Evolutionary conservation across 805 yeast species (phyloP).

Genomic region (Nakazawaea wickerhamii): DNA sequence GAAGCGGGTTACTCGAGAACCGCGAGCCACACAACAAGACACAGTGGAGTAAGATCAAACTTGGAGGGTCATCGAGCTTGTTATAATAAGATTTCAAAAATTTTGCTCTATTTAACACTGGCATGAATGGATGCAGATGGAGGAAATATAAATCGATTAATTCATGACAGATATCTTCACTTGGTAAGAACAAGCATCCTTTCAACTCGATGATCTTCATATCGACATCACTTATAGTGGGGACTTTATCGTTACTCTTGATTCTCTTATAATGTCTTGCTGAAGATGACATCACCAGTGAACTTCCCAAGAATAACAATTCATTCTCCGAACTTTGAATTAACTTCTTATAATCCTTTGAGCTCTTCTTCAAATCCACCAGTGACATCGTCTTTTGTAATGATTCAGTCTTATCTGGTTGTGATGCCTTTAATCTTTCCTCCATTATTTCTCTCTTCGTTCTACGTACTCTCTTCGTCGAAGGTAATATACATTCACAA

Average conservation of each 20-base stretch:
- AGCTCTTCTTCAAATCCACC: conserved; percentile 14
- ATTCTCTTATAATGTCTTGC: conserved; percentile 38
- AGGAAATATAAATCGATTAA: conserved; percentile 58
- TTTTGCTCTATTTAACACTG: conserved; percentile 56
- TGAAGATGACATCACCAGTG: conserved; percentile 41
- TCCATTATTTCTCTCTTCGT: conserved; percentile 21
- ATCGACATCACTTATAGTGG: conserved; percentile 37
- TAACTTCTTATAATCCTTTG: conserved; percentile 16
- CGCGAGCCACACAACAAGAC: conserved; percentile 66
- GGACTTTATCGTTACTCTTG: conserved; percentile 18
- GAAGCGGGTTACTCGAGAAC: conserved; percentile 47
- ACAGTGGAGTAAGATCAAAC: conserved; percentile 58
- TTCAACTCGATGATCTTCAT: conserved; percentile 55
- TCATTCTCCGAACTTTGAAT: conserved; percentile 17
- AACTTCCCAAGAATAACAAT: conserved; percentile 47
- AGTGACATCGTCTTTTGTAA: conserved; percentile 14
- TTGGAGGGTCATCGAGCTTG: conserved; percentile 52
- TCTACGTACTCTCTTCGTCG: conserved; percentile 40
- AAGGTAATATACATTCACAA: conserved; percentile 66
- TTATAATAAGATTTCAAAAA: conserved; percentile 55
- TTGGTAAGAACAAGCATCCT: conserved; percentile 71
- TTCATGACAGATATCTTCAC: conserved; percentile 50
- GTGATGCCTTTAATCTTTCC: conserved; percentile 5
- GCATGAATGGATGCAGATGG: conserved; percentile 61
- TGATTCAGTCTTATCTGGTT: conserved; percentile 5